These are phyloP conservation scores for Trichoderma cornu-damae DNA, from an alignment of 2,329 filamentous ascomycete genomes.

Conservation along the genomic window DNA sequence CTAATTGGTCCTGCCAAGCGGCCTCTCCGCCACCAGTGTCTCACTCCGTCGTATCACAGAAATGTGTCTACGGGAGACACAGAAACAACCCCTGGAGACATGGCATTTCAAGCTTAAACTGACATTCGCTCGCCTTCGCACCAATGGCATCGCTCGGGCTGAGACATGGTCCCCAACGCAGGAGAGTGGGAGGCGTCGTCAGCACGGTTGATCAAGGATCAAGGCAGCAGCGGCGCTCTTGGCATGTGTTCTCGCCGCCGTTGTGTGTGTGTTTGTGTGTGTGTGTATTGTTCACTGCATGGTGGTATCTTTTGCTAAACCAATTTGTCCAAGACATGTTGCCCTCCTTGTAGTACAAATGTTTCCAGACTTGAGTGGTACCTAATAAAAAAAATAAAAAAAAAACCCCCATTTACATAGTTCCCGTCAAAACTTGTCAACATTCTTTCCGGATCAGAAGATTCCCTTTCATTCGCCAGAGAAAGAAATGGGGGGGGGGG, in stretches of 20 bases:
- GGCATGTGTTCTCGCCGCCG: not conserved
- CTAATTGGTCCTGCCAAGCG: not conserved
- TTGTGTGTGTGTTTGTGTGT: too few species aligned
- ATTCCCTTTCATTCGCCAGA: not conserved
- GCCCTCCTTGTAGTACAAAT: conserved; percentile 6
- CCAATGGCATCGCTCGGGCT: not conserved
- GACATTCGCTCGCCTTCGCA: not conserved
- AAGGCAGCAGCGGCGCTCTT: not conserved
- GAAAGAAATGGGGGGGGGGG: too few species aligned
- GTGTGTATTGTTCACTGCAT: conserved; percentile 8
- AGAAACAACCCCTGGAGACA: not conserved
- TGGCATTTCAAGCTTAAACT: conserved; percentile 17
- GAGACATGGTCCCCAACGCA: conserved; percentile 4
- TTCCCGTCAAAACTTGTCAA: not conserved
- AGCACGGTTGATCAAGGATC: not conserved
- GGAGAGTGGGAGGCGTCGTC: not conserved
- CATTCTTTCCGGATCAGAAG: conserved; percentile 4
- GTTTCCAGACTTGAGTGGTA: conserved; percentile 8
- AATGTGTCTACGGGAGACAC: conserved; percentile 3
- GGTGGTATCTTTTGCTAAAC: conserved; percentile 4
- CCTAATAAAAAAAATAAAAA: too few species aligned
- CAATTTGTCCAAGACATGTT: not conserved
- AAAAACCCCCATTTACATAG: not conserved
- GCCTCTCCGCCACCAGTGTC: conserved; percentile 14
- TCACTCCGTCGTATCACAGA: not conserved